phyloP scores from a whole-genome alignment of 768 basidiomycete genomes.

The Suillus discolor region DNA sequence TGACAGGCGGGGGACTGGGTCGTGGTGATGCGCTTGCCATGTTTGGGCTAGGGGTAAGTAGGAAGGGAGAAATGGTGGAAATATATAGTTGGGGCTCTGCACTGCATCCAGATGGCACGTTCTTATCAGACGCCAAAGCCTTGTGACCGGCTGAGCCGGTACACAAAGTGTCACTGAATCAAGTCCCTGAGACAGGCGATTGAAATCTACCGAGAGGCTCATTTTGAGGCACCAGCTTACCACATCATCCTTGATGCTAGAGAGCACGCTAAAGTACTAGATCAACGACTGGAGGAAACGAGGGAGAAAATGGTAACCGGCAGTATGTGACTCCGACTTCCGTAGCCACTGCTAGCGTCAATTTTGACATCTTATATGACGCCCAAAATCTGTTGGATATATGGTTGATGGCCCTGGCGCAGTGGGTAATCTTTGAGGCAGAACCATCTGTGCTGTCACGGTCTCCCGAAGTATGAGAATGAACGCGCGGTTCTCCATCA shows the following conservation, averaged over 20 bases:
- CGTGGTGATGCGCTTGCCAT: background rate
- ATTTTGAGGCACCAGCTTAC: background rate
- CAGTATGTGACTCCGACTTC: background rate
- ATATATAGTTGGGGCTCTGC: background rate
- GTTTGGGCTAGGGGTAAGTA: background rate
- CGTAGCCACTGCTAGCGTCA: background rate
- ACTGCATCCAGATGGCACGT: background rate
- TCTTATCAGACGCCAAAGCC: background rate
- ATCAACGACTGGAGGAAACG: background rate
- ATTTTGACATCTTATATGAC: background rate
- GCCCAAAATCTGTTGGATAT: background rate
- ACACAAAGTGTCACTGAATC: background rate
- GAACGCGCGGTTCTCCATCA: background rate
- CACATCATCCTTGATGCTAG: too few species aligned
- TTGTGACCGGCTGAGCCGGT: background rate
- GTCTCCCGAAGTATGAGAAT: background rate
- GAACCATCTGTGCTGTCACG: background rate
- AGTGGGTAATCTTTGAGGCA: background rate
- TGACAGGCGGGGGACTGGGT: background rate
- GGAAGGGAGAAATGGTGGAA: background rate
- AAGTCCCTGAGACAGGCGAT: background rate
- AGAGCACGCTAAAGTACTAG: fast-evolving
- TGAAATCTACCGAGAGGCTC: background rate
- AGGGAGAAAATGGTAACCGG: background rate
- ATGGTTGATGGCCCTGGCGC: background rate